Percentiles rank a stretch among this genome's conserved stretches.
These are phyloP conservation scores for Populus hybrid DNA, from an alignment of 441 rosid species.

Conservation along the genomic window DNA sequence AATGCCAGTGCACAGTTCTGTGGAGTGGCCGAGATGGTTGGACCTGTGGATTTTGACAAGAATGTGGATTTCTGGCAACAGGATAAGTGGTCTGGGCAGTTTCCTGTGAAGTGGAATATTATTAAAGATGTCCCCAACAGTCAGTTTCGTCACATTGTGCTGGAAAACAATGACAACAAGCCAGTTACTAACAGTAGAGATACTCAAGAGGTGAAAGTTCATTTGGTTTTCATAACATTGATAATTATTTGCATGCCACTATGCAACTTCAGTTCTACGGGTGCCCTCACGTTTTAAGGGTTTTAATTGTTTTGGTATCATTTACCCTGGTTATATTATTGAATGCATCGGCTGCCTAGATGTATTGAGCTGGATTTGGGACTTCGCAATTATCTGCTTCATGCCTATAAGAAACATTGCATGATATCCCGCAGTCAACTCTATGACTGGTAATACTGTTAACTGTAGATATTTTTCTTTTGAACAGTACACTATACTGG, in stretches of 20 bases:
- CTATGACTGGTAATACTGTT: background rate
- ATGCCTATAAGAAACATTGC: background rate
- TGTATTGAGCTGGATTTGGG: background rate
- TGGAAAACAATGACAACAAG: conserved; percentile 84
- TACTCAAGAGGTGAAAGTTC: conserved; percentile 78
- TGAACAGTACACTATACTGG: background rate
- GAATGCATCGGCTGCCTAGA: background rate
- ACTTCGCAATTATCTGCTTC: background rate
- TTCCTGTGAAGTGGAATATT: conserved; percentile 85
- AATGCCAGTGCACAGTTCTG: conserved; percentile 96
- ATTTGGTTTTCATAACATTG: background rate
- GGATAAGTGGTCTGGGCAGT: conserved; percentile 94
- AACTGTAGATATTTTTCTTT: background rate
- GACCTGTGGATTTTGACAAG: conserved; percentile 70
- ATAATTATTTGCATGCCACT: conserved; percentile 1
- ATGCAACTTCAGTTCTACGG: background rate
- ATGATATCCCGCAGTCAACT: background rate
- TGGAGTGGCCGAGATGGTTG: conserved; percentile 92
- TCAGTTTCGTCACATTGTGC: conserved; percentile 68
- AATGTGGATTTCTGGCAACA: conserved; percentile 96
- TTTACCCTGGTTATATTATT: background rate
- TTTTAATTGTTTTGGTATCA: background rate
- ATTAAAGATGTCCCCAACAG: conserved; percentile 83
- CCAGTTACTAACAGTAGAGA: conserved; percentile 95
- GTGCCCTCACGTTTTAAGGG: background rate